Percentiles rank a stretch among this genome's conserved stretches.
These are phyloP conservation scores for Wallacemonas collosoma DNA, from an alignment of 208 protist genomes.

Conservation along the genomic window DNA sequence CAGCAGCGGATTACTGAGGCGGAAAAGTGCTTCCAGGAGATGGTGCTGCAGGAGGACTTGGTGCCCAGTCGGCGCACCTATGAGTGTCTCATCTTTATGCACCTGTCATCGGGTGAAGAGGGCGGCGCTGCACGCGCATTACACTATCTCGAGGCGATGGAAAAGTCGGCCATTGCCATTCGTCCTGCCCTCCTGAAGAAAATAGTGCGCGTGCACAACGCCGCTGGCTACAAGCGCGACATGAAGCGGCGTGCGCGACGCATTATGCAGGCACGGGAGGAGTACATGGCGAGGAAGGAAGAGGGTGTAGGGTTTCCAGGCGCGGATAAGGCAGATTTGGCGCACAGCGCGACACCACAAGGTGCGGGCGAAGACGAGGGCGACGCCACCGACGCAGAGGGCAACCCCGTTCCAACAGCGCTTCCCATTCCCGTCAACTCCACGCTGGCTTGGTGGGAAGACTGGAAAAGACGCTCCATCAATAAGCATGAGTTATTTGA, in stretches of 20 bases:
- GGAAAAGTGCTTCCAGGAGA: conserved; percentile 87
- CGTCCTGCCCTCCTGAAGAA: conserved; percentile 82
- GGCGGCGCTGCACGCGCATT: conserved; percentile 84
- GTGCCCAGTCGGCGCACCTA: conserved; percentile 82
- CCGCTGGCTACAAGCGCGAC: conserved; percentile 87
- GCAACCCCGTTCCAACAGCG: conserved; percentile 30
- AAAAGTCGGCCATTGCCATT: conserved; percentile 67
- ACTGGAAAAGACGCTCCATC: conserved; percentile 71
- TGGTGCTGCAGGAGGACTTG: conserved; percentile 77
- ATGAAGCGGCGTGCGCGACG: conserved; percentile 92
- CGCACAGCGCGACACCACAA: background rate
- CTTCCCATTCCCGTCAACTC: conserved; percentile 58
- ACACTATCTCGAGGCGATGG: conserved; percentile 90
- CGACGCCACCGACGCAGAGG: conserved; percentile 10
- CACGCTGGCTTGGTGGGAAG: conserved; percentile 86
- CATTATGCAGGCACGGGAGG: conserved; percentile 91
- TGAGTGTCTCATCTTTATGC: conserved; percentile 91
- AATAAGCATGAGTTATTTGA: conserved; percentile 91
- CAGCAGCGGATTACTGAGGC: conserved; percentile 90
- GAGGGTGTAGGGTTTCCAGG: conserved; percentile 40
- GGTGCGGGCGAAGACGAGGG: background rate
- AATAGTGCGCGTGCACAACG: conserved; percentile 88
- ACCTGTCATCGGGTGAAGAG: conserved; percentile 90
- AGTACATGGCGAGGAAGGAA: conserved; percentile 77
- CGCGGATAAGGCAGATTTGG: background rate